Percentiles rank a stretch among this genome's conserved stretches.
Conservation (phyloP, 1,284 basidiomycete genomes). For the Phellinidium pouzarii region DNA sequence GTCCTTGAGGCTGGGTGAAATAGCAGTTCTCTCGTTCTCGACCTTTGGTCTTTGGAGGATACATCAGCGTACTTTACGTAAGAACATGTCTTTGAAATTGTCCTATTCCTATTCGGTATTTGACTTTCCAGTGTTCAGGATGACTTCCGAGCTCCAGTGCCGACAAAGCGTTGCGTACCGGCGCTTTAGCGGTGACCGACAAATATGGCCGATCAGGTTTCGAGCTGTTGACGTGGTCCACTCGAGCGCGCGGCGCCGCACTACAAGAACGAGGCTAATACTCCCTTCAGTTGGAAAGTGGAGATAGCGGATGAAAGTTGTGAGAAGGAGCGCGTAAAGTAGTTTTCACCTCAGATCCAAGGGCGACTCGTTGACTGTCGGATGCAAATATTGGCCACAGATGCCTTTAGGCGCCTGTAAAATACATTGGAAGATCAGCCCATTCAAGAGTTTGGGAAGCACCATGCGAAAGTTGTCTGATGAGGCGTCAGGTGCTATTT, state of each 20-base stretch:
- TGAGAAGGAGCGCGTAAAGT: not conserved
- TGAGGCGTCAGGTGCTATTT: too few relatives aligned
- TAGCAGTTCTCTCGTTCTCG: not conserved
- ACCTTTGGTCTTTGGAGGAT: not conserved
- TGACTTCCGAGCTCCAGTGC: too few relatives aligned
- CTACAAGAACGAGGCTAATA: not conserved
- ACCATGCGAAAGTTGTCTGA: too few relatives aligned
- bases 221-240: too few relatives aligned
- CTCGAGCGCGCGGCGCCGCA: not conserved
- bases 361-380: not conserved
- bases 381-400: not conserved
- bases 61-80: too few relatives aligned
- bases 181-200: too few relatives aligned
- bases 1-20: too few relatives aligned
- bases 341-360: not conserved
- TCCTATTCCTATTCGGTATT: too few relatives aligned
- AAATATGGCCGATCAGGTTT: not conserved
- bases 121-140: too few relatives aligned
- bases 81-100: too few relatives aligned
- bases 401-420: not conserved
- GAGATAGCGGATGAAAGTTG: not conserved
- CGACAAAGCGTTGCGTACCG: not conserved
- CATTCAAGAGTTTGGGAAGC: too few relatives aligned
- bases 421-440: too few relatives aligned
- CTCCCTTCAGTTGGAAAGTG: not conserved